Percentiles rank a stretch among this genome's conserved stretches.
phyloP scores from a whole-genome alignment of 2,329 filamentous ascomycete genomes.

The Diaporthe velutina region DNA sequence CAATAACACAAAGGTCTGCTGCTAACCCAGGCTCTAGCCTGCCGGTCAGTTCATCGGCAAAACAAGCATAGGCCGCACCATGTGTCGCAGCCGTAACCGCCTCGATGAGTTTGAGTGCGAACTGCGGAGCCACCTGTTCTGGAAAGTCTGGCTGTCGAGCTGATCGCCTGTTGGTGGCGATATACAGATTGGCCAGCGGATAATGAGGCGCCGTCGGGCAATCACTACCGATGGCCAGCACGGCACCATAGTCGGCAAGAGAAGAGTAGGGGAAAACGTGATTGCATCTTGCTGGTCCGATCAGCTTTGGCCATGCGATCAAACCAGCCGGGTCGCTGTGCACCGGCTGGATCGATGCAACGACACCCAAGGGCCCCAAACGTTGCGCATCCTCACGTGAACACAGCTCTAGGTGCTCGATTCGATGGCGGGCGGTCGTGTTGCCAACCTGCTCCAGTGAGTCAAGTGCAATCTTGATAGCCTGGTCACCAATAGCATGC shows the following conservation, averaged over 20 bases:
- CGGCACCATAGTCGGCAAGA: conserved; percentile 66
- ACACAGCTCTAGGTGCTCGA: conserved; percentile 33
- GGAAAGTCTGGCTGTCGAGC: conserved; percentile 60
- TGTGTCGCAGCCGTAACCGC: conserved; percentile 66
- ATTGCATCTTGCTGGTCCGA: conserved; percentile 65
- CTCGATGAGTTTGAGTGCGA: conserved; percentile 64
- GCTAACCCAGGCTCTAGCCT: conserved; percentile 63
- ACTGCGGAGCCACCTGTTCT: conserved; percentile 63
- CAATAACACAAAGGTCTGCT: conserved; percentile 70
- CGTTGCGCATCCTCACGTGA: conserved; percentile 65
- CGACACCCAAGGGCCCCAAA: conserved; percentile 70
- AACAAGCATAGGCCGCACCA: conserved; percentile 70
- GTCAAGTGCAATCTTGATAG: neutral
- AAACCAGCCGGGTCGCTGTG: conserved; percentile 72
- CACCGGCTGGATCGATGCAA: conserved; percentile 69
- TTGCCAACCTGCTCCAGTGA: neutral
- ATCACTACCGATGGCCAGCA: conserved; percentile 69
- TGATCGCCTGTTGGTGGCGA: conserved; percentile 41
- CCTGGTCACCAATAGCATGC: neutral
- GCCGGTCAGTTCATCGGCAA: conserved; percentile 66
- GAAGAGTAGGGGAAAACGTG: conserved; percentile 74
- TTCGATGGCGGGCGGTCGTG: neutral
- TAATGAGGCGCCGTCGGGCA: conserved; percentile 55
- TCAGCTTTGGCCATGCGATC: conserved; percentile 69
- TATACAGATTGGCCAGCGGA: neutral